phyloP scores from a whole-genome alignment of 768 basidiomycete genomes.

The Xerocomellus intermedius region DNA sequence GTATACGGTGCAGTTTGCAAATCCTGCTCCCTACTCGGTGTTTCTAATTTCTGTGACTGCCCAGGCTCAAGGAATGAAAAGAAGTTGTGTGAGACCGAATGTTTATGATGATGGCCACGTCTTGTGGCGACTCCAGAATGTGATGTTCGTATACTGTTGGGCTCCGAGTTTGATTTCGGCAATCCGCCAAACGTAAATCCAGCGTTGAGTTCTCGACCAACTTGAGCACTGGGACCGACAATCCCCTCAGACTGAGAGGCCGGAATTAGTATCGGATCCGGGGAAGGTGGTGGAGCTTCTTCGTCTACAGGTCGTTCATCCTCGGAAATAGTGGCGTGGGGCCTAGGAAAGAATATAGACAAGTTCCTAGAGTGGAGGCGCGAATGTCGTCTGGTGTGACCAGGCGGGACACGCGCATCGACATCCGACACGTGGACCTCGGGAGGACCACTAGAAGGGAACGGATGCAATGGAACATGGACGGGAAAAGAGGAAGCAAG shows the following conservation, averaged over 20 bases:
- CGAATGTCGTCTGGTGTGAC: constrained; percentile 49
- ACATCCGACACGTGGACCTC: constrained; percentile 19
- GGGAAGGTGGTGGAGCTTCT: constrained; percentile 48
- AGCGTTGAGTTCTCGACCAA: constrained; percentile 44
- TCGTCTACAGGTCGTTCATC: constrained; percentile 52
- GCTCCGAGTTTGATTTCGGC: constrained; percentile 29
- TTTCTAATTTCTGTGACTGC: not conserved
- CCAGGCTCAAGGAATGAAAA: constrained; percentile 93
- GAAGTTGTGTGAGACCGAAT: constrained; percentile 91
- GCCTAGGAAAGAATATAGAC: constrained; percentile 86
- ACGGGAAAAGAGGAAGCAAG: constrained; percentile 27
- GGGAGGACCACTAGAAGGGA: constrained; percentile 22
- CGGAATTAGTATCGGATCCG: constrained; percentile 40
- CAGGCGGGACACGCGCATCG: constrained; percentile 16
- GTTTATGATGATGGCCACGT: constrained; percentile 88
- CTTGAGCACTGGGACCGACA: constrained; percentile 23
- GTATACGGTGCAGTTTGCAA: constrained; percentile 55
- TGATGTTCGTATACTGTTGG: constrained; percentile 14
- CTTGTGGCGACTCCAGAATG: constrained; percentile 27
- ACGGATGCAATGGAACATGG: constrained; percentile 26
- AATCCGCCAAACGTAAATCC: constrained; percentile 67
- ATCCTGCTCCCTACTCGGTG: constrained; percentile 29
- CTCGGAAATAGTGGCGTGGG: constrained; percentile 62
- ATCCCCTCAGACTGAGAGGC: constrained; percentile 38
- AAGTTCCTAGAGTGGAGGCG: constrained; percentile 89